Base-by-base conservation (phyloP, 306 rosid genomes). In the Amphicarpaea edgeworthii region DNA sequence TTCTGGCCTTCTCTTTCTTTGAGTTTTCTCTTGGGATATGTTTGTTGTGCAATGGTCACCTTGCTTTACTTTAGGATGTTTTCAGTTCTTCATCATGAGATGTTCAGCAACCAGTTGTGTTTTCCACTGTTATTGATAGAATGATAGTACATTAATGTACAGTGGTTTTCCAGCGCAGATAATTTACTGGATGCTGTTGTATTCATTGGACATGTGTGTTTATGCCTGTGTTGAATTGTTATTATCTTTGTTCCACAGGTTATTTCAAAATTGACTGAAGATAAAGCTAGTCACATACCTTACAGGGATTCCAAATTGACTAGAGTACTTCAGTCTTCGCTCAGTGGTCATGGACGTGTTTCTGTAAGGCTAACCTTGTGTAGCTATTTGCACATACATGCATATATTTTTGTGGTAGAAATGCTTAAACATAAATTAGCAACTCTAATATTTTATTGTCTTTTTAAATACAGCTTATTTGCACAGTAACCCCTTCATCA, bases 401-500 rank as follows among this genome's bases (percentile, higher is more conserved):
- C 70, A 51, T 75, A 62, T 19, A 57, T 68, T 46, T 37, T 58
- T 73, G 61, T 70, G 62, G 71, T 66, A 40, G 65, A 80, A 68
- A 41, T 49, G 61, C 40, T 81, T 43, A 38, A 76, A 46, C 73
- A 66, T 63, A 66, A 46, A 68, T 42, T 12, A 32, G 19, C 51
- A 67, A 15, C 34, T 69, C 75, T 75, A 58, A 54, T 83, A 24
- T 47, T 66, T 85, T 57, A 55, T 72, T 66, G 23, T 41, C 47
- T 68, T 81, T 81, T 63, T 57, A 62, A 78, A 82, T 80, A 79
- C 93, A 96, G 99, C 99, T 96, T 82, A 89, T 96, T 73, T 96
- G 99, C 85, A 96, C 96, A 2, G 90, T 96, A 68, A 96, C 99
- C 79, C 99, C 99, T 83, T 90, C 99, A 47, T 96, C 99, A 74